A percentile compares a stretch with the other conserved stretches of the same genome.
Conservation (phyloP, 768 basidiomycete species). For the Phaeotremella fagi region DNA sequence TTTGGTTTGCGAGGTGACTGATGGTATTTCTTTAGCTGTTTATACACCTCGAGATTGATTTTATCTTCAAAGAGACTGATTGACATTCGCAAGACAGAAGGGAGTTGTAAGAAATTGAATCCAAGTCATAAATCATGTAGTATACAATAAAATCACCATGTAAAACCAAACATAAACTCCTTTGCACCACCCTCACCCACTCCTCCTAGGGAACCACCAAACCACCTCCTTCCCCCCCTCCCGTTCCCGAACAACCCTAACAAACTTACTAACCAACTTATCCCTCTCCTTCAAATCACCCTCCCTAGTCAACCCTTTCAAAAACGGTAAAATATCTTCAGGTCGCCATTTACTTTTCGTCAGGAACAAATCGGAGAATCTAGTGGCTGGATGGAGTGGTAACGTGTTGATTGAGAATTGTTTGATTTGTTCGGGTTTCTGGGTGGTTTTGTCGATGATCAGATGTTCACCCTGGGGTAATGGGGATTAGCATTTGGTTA, state of each 20-base stretch:
- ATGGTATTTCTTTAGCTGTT: neutral
- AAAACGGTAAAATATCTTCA: constrained; percentile 75
- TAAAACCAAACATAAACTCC: too few species aligned
- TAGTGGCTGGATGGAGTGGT: constrained; percentile 68
- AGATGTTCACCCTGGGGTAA: constrained; percentile 66
- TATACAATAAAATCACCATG: too few species aligned
- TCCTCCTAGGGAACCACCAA: constrained; percentile 56
- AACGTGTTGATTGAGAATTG: constrained; percentile 75
- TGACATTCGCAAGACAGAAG: too few species aligned
- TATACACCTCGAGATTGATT: neutral
- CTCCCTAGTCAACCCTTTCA: constrained; percentile 63
- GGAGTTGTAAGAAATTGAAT: too few species aligned
- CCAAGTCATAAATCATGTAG: too few species aligned
- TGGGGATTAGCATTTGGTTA: neutral
- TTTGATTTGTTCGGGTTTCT: constrained; percentile 49
- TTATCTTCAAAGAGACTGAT: too few species aligned
- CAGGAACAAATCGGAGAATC: constrained; percentile 85
- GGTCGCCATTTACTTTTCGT: constrained; percentile 52
- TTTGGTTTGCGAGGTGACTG: neutral
- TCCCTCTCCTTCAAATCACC: constrained; percentile 83
- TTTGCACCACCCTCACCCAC: constrained; percentile 14
- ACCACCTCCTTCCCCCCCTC: constrained; percentile 53
- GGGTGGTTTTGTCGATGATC: constrained; percentile 49
- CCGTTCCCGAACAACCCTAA: constrained; percentile 65
- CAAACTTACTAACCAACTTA: constrained; percentile 78